Evolutionary conservation across 1,284 basidiomycete genomes (phyloP).

Genomic region (Fomitopsis palustris): DNA sequence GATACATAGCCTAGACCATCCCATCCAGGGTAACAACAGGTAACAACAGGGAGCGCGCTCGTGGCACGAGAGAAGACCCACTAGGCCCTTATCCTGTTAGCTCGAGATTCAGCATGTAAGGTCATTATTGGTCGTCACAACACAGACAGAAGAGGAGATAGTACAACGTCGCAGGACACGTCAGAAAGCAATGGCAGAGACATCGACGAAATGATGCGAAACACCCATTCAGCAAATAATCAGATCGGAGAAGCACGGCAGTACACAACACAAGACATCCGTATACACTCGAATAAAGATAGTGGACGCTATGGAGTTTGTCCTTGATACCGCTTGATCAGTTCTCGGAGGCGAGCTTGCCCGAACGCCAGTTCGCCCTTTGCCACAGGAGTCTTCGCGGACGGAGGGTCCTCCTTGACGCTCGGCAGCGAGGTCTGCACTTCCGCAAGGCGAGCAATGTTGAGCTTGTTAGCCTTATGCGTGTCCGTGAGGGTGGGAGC

Average conservation of each 20-base stretch:
- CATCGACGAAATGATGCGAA: background rate
- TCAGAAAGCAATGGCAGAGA: background rate
- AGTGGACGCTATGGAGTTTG: slow-evolving; percentile 1
- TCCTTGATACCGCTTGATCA: slow-evolving; percentile 77
- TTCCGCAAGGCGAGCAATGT: slow-evolving; percentile 23
- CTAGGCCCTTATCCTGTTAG: too few species aligned
- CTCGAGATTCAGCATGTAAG: background rate
- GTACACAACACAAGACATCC: background rate
- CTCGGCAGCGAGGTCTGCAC: slow-evolving; percentile 26
- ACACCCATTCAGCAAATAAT: background rate
- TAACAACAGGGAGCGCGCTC: too few species aligned
- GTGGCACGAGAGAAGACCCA: too few species aligned
- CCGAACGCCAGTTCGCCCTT: slow-evolving; percentile 61
- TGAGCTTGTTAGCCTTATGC: slow-evolving; percentile 14
- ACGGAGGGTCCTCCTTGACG: background rate
- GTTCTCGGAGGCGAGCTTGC: slow-evolving; percentile 66
- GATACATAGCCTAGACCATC: too few species aligned
- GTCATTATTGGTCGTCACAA: background rate
- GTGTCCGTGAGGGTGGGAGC: slow-evolving; percentile 16
- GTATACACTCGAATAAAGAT: background rate
- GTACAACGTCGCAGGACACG: background rate
- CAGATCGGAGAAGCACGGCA: background rate
- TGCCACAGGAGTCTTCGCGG: slow-evolving; percentile 17
- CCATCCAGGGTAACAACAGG: too few species aligned
- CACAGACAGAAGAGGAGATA: background rate